phyloP scores from a whole-genome alignment of 345 rosid species.

The Salix dunnii region DNA sequence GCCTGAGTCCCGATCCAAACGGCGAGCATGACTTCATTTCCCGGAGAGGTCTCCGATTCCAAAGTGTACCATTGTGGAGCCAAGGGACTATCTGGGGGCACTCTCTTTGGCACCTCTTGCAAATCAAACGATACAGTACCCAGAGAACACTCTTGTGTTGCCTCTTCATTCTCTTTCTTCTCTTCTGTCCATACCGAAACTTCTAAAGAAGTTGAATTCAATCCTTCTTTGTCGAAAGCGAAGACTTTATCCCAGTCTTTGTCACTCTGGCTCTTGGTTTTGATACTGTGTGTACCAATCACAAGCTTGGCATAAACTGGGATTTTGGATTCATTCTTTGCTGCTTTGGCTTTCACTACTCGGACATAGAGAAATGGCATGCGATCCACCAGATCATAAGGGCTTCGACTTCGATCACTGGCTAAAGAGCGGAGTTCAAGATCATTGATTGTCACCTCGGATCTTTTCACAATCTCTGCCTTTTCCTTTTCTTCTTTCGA shows the following conservation, averaged over 20 bases:
- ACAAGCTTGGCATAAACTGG: conserved; percentile 63
- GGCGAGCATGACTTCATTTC: conserved; percentile 91
- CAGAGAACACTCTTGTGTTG: conserved; percentile 41
- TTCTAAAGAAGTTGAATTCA: conserved; percentile 66
- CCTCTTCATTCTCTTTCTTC: conserved; percentile 47
- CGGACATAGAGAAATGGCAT: conserved; percentile 83
- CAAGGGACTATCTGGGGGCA: conserved; percentile 83
- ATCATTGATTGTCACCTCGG: conserved; percentile 35
- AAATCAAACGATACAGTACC: conserved; percentile 91
- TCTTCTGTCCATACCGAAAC: conserved; percentile 75
- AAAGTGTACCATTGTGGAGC: conserved; percentile 94
- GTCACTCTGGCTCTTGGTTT: conserved; percentile 56
- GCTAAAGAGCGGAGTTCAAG: conserved; percentile 55
- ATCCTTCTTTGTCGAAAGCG: conserved; percentile 75
- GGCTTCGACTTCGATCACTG: conserved; percentile 49
- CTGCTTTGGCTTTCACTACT: conserved; percentile 62
- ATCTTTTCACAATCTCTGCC: conserved; percentile 27
- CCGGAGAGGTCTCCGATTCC: conserved; percentile 61
- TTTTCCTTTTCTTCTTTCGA: conserved; percentile 28
- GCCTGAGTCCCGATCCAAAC: conserved; percentile 93
- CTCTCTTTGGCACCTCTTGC: conserved; percentile 80
- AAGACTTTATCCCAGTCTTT: conserved; percentile 92
- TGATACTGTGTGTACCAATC: conserved; percentile 76
- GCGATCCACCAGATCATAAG: conserved; percentile 73
- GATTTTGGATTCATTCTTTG: conserved; percentile 31